Evolutionary conservation across 2,329 filamentous ascomycete species (phyloP).

Genomic region (Proliferodiscus dingleyae): DNA sequence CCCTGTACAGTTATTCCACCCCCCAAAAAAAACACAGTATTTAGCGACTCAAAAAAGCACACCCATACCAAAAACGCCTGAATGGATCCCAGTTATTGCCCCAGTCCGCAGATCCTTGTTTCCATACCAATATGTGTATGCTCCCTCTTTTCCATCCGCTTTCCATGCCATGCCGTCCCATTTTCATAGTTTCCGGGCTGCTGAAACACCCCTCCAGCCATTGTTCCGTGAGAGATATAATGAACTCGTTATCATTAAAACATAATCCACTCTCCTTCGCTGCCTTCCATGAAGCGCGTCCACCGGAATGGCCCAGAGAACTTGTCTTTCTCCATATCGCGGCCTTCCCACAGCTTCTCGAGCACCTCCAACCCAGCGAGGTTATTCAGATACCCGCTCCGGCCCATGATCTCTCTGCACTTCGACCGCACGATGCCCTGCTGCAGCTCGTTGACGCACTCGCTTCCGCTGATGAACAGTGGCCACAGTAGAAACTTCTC

Average conservation of each 20-base stretch:
- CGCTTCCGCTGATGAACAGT: slow-evolving; percentile 82
- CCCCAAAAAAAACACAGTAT: no score
- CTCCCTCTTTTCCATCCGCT: no score
- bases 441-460: slow-evolving; percentile 78
- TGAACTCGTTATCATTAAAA: slow-evolving; percentile 42
- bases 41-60: no score
- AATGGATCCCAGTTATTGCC: no score
- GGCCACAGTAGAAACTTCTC: slow-evolving; percentile 94
- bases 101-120: no score
- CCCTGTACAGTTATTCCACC: no score
- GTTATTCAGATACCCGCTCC: slow-evolving; percentile 92
- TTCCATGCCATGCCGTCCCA: no score
- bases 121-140: no score
- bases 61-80: no score
- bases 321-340: slow-evolving; percentile 10
- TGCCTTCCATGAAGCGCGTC: slow-evolving; percentile 30
- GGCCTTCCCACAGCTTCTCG: slow-evolving; percentile 69
- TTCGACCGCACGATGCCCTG: slow-evolving; percentile 73
- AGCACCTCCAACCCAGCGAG: slow-evolving; percentile 78
- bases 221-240: no score
- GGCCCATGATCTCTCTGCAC: slow-evolving; percentile 79
- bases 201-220: no score
- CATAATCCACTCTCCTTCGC: slow-evolving; percentile 64
- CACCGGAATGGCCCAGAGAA: slow-evolving; percentile 27
- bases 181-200: no score